phyloP scores from a whole-genome alignment of 768 basidiomycete species.

The Melanogaster broomeanus region DNA sequence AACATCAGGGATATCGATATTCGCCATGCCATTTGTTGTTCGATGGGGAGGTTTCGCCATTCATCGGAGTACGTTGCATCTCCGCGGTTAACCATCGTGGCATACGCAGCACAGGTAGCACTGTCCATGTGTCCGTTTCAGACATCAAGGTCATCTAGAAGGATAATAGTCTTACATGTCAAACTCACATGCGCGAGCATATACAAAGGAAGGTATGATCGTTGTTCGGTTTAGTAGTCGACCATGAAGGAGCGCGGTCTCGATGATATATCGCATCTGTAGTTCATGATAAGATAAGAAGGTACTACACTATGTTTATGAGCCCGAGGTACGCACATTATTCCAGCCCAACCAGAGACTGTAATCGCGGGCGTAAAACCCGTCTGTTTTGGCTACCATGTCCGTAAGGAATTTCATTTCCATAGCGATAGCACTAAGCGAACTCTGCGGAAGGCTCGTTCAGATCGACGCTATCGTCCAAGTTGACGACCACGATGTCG shows the following conservation, averaged over 20 bases:
- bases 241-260: slow-evolving; percentile 45
- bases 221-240: slow-evolving; percentile 43
- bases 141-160: background rate
- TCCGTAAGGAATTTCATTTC: slow-evolving; percentile 33
- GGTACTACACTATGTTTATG: background rate
- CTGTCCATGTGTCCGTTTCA: slow-evolving; percentile 13
- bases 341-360: slow-evolving; percentile 54
- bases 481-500: background rate
- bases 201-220: slow-evolving; percentile 47
- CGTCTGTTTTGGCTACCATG: slow-evolving; percentile 41
- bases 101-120: slow-evolving; percentile 40
- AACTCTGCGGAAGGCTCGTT: slow-evolving; percentile 9
- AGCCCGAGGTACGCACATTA: slow-evolving; percentile 38
- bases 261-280: slow-evolving; percentile 52
- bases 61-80: slow-evolving; percentile 41
- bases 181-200: slow-evolving; percentile 47
- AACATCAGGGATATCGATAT: slow-evolving; percentile 42
- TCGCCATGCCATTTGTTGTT: slow-evolving; percentile 38
- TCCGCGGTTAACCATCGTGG: slow-evolving; percentile 47
- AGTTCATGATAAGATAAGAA: background rate
- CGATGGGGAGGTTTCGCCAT: slow-evolving; percentile 40
- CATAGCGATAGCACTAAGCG: slow-evolving; percentile 8
- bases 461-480: slow-evolving; percentile 11
- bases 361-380: slow-evolving; percentile 47
- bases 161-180: slow-evolving; percentile 20